phyloP scores from a whole-genome alignment of 192 early-diverging fungal species.

The Phlyctochytrium bullatum region DNA sequence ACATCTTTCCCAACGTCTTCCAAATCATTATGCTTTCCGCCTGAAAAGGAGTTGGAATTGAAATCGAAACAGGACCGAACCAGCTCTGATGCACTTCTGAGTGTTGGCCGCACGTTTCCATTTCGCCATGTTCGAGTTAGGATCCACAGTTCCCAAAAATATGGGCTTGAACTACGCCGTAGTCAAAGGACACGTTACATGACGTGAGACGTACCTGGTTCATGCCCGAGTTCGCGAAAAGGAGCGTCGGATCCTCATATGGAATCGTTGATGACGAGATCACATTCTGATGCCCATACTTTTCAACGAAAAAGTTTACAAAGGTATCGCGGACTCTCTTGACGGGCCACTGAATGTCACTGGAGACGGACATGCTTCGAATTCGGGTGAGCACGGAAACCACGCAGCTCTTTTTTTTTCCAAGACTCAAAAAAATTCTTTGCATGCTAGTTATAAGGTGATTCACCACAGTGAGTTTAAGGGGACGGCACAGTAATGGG shows the following conservation, averaged over 20 bases:
- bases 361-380: too few species aligned
- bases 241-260: slow-evolving; percentile 91
- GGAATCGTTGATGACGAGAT: slow-evolving; percentile 92
- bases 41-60: slow-evolving; percentile 30
- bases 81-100: slow-evolving; percentile 99
- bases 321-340: slow-evolving; percentile 81
- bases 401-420: too few species aligned
- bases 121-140: slow-evolving; percentile 87
- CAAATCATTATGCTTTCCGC: slow-evolving; percentile 98
- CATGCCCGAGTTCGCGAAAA: slow-evolving; percentile 98
- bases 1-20: slow-evolving; percentile 98
- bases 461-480: too few species aligned
- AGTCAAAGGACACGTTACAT: neutral
- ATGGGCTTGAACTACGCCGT: slow-evolving; percentile 85
- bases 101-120: slow-evolving; percentile 90
- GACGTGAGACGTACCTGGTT: slow-evolving; percentile 64
- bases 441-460: too few species aligned
- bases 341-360: slow-evolving; percentile 63
- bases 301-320: slow-evolving; percentile 76
- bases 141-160: slow-evolving; percentile 93
- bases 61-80: slow-evolving; percentile 41
- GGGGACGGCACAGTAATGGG: too few species aligned
- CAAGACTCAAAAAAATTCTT: too few species aligned
- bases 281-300: slow-evolving; percentile 70
- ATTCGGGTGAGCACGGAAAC: too few species aligned